Percentiles rank a stretch among this genome's conserved stretches.
These are phyloP conservation scores for Amoebophrya sp. DNA, from an alignment of 169 alveolate genomes.

Conservation along the genomic window DNA sequence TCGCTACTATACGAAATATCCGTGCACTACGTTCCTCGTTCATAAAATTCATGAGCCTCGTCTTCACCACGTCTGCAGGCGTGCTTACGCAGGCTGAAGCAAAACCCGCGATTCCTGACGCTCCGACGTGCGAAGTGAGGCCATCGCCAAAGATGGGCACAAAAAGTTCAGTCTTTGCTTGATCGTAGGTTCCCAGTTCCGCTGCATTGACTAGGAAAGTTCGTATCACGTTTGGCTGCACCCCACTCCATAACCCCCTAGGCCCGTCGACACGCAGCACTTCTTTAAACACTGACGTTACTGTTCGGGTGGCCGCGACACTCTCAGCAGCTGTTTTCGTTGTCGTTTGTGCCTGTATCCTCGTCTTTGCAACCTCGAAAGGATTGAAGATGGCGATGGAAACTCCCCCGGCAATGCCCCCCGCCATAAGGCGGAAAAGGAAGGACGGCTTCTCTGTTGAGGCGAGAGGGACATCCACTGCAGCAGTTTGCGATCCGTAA, in stretches of 20 bases:
- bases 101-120: not conserved
- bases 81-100: not conserved
- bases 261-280: not conserved
- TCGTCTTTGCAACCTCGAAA: not conserved
- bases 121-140: not conserved
- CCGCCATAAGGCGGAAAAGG: not conserved
- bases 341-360: not conserved
- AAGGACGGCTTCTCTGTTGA: not conserved
- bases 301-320: not conserved
- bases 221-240: not conserved
- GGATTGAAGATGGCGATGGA: not conserved
- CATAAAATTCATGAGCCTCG: not conserved
- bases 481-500: not conserved
- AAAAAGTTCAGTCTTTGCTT: not conserved
- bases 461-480: too few relatives aligned
- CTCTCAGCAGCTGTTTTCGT: too few relatives aligned
- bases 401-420: not conserved
- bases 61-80: conserved; percentile 13
- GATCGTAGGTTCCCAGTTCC: conserved; percentile 20
- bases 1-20: not conserved
- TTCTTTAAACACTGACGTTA: not conserved
- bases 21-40: too few relatives aligned
- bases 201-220: not conserved
- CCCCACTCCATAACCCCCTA: not conserved
- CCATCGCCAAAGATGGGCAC: not conserved